phyloP scores from a whole-genome alignment of 257 asterid species.

The Jasminum sambac region DNA sequence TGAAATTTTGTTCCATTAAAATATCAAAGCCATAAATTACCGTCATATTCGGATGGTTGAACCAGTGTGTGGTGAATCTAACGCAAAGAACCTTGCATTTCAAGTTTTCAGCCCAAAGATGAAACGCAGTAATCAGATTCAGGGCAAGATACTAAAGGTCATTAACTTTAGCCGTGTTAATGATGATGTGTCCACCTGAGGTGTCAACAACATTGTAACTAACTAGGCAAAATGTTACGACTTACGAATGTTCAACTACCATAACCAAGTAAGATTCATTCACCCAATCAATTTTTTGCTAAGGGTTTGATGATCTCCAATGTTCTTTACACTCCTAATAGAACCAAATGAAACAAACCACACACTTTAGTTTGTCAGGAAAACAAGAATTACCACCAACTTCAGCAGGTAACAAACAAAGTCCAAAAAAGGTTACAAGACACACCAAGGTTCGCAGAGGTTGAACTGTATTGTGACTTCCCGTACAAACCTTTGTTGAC shows the following conservation, averaged over 20 bases:
- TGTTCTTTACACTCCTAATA: background rate
- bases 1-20: background rate
- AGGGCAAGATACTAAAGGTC: background rate
- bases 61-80: background rate
- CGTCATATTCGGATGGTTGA: background rate
- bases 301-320: background rate
- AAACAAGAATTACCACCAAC: constrained; percentile 13
- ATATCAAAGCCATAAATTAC: background rate
- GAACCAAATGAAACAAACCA: constrained; percentile 10
- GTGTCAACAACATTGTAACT: background rate
- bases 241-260: too few species aligned
- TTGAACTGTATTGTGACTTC: constrained; percentile 90
- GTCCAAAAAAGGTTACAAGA: constrained; percentile 4
- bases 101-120: background rate
- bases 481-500: constrained; percentile 90
- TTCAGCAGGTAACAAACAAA: constrained; percentile 1
- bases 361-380: background rate
- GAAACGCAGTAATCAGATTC: background rate
- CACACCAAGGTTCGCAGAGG: constrained; percentile 98
- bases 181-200: background rate
- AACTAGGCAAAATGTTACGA: too few species aligned
- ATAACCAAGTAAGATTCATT: background rate
- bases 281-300: background rate
- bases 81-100: background rate
- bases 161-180: background rate